Base-by-base conservation (phyloP, 352 stramenopile species). In the Pythium diclinum region DNA sequence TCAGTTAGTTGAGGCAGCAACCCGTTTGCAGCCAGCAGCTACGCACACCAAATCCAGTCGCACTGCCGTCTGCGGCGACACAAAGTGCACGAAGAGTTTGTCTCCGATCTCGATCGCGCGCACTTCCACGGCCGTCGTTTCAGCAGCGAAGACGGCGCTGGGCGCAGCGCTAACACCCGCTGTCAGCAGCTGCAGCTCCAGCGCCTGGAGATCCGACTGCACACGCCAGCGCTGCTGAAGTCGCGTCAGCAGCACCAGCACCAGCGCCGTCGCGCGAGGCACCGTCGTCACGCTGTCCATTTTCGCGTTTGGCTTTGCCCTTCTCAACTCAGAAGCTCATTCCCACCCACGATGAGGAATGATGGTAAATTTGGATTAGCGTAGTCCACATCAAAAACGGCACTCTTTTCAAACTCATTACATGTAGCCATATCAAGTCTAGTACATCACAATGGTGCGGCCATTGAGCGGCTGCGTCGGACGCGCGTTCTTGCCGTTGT, bases 21-120 rank as follows among this genome's bases (percentile, higher is more conserved):
- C 30, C 10, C 8, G 9, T 7, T n/a, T 11, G 32, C 23, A 64
- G 6, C 38, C 10, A 2, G 3, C 21, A 48, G 23, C 8, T 17
- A 63, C 66, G 4, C 23, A 73, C 67, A 30, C 7, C 4, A 74
- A 48, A 59, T 69, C 58, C 25, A 74, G 30, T 7, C 67, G 67
- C 36, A 53, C 4, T 13, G 67, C 40, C 6, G 25, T n/a, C 6
- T 65, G 46, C 5, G 14, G 2, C 6, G 19, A 48, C 34, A 74
- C 67, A 36, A 70, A 64, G 30, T 74, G 67, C n/a, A 74, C 62
- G 36, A 70, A 74, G 28, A 74, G 58, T 47, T 68, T 69, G 44
- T 53, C 38, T 32, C 54, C 57, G 53, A 74, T 64, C 53, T 56
- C 61, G 25, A 74, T 44, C 0, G 42, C 67, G 2, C 62, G 62